Percentiles rank a stretch among this genome's conserved stretches.
These are phyloP conservation scores for Colletotrichum sansevieriae DNA, from an alignment of 2,329 filamentous ascomycete genomes.

Conservation along the genomic window DNA sequence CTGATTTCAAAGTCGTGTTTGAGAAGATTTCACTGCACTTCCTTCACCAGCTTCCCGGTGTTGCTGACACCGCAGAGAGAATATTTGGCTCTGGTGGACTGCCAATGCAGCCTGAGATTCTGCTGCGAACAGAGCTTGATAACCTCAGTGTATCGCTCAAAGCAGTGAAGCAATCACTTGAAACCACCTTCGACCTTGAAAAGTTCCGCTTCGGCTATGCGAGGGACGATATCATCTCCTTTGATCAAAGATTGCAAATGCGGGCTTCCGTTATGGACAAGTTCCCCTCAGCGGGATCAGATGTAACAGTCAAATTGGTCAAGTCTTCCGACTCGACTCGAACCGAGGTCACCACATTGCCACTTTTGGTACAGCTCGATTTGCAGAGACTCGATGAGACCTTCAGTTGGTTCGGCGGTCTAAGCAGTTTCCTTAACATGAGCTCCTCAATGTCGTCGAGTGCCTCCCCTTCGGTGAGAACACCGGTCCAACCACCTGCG, in stretches of 20 bases:
- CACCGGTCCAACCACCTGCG: constrained; percentile 53
- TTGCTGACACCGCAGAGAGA: constrained; percentile 64
- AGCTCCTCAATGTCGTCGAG: constrained; percentile 86
- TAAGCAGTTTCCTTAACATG: constrained; percentile 91
- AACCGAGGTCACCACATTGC: constrained; percentile 80
- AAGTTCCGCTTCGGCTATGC: constrained; percentile 74
- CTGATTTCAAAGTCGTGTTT: constrained; percentile 59
- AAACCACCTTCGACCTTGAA: constrained; percentile 62
- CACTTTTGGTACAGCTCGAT: constrained; percentile 81
- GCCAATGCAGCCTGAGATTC: constrained; percentile 61
- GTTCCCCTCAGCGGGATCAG: constrained; percentile 68
- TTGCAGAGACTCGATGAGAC: constrained; percentile 87
- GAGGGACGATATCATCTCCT: constrained; percentile 73
- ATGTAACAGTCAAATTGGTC: constrained; percentile 67
- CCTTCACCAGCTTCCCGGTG: constrained; percentile 65
- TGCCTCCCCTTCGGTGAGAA: constrained; percentile 63
- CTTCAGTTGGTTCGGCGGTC: constrained; percentile 87
- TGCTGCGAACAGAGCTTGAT: constrained; percentile 64
- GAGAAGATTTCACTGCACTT: constrained; percentile 68
- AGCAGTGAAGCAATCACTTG: constrained; percentile 46
- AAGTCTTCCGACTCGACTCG: constrained; percentile 59
- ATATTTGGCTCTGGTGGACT: constrained; percentile 57
- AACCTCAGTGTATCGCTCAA: constrained; percentile 55
- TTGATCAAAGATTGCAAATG: constrained; percentile 70
- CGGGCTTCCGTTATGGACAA: constrained; percentile 70